Evolutionary conservation across 1,139 yeast genomes (phyloP), one percentile per base, ranked within the genome.

Genomic region (Pichia sp.): DNA sequence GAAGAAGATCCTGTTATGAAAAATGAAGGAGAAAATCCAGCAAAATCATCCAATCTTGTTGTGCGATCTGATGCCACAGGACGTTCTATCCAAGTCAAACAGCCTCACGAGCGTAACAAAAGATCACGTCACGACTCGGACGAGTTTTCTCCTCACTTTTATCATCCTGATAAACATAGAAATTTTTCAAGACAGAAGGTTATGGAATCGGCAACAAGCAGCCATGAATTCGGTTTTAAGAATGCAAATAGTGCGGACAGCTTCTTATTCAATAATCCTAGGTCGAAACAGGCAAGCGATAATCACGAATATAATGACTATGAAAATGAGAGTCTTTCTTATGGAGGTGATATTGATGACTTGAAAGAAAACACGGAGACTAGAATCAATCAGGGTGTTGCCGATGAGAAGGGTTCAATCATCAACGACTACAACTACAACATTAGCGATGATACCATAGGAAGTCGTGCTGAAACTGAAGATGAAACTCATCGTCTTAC

Each of bases 201-300:
- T 12, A 52, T 52, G 48, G 52, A 51, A 42, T 48, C 51, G 3
- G 54, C 48, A 3, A 45, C 42, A 13, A 51, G 37, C 25, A 23
- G 18, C 18, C n/a, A 51, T n/a, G 47, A n/a, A 21, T 39, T 22
- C 6, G 42, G 42, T 39, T 7, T 34, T 13, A 39, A 21, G 42
- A 39, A 6, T 19, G 18, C 22, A n/a, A 36, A 36, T 28, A 12
- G 18, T 12, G 26, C 41, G n/a, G 37, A 34, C 18, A 34, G 18
- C 37, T 34, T 30, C 13, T 8, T 34, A 18, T 34, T 34, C 37
- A 34, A 34, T 34, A 18, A 18, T n/a, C 7, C 19, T 13, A 16
- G 37, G 9, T 13, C 37, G 13, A 46, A 39, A 21, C 23, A 25
- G 22, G 22, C n/a, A 3, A n/a, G 31, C 5, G 30, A 39, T 37